Base-by-base conservation (phyloP, 2,329 filamentous ascomycete species). In the Ceratocystis ficicola region DNA sequence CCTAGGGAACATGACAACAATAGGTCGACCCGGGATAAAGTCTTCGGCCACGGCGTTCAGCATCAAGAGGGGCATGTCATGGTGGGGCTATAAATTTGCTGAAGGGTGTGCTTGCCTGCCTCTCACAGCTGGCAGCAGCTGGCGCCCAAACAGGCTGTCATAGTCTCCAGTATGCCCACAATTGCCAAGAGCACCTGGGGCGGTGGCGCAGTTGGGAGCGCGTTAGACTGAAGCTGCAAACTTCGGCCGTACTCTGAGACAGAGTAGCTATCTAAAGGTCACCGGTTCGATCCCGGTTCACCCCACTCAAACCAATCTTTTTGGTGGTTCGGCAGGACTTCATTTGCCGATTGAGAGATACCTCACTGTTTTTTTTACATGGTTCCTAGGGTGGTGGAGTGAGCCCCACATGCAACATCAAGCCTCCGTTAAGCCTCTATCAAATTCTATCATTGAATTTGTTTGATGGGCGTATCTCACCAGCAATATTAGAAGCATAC, bases 211-310 rank as follows among this genome's bases (percentile, higher is more conserved):
- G 66, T 67, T 67, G 66, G 66, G 66, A 67, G 66, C 66, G 66
- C 66, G 66, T 67, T 67, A 67, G 66, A 67, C 66, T 67, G 66
- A 67, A 67, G 66, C 63, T 30, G 59, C 25, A 57, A 67, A 67
- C 66, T 67, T 65, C 63, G 28, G 66, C 66, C 63, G n/a, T 15
- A 22, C 57, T 41, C 36, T 12, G 1, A 60, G 17, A 20, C 41
- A 17, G 66, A 65, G 57, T n/a, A 65, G 66, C 59, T 41, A 67
- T 67, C 66, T 67, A 67, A 67, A 67, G 66, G 66, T 67, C 66
- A 67, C 66, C 36, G 66, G 66, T 67, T 67, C 66, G 59, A 67
- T 67, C 66, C 66, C 66, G 66, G 66, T 67, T 67, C 66, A 67
- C 66, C 66, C 66, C 66, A 67, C 3, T 64, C 5, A 5, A 5